Percentiles rank a stretch among this genome's conserved stretches.
phyloP scores from a whole-genome alignment of 2,329 filamentous ascomycete species.

The Aspergillus chevalieri region DNA sequence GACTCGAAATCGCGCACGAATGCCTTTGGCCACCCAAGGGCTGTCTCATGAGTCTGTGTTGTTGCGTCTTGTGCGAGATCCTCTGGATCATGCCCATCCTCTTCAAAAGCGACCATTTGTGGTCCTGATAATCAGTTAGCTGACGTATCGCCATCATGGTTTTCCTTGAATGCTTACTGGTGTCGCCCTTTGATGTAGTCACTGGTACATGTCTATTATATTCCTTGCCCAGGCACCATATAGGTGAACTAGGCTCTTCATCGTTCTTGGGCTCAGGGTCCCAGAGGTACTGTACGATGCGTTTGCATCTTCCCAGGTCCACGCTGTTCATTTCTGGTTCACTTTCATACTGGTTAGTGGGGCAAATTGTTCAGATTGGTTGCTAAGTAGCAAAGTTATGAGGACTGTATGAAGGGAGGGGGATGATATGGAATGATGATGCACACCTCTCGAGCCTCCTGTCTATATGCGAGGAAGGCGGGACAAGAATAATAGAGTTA shows the following conservation, averaged over 20 bases:
- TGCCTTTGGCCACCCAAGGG: slow-evolving; percentile 66
- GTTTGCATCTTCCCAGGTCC: slow-evolving; percentile 71
- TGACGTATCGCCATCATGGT: background rate
- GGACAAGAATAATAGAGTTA: background rate
- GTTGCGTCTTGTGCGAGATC: slow-evolving; percentile 1
- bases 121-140: background rate
- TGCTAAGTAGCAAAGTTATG: background rate
- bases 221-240: slow-evolving; percentile 72
- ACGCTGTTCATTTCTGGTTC: slow-evolving; percentile 53
- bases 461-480: background rate
- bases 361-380: background rate
- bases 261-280: slow-evolving; percentile 84
- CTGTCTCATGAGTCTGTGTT: slow-evolving; percentile 4
- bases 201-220: slow-evolving; percentile 38
- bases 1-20: slow-evolving; percentile 94
- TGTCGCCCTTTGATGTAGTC: background rate
- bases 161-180: background rate
- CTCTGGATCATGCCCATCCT: background rate
- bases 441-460: no score
- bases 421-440: no score
- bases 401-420: no score
- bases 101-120: background rate
- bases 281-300: slow-evolving; percentile 86
- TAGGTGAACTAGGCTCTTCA: slow-evolving; percentile 57
- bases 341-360: background rate